Percentiles rank a stretch among this genome's conserved stretches.
Evolutionary conservation across 495 filamentous ascomycete species (phyloP).

Genomic region (Penicillium coprophilum): DNA sequence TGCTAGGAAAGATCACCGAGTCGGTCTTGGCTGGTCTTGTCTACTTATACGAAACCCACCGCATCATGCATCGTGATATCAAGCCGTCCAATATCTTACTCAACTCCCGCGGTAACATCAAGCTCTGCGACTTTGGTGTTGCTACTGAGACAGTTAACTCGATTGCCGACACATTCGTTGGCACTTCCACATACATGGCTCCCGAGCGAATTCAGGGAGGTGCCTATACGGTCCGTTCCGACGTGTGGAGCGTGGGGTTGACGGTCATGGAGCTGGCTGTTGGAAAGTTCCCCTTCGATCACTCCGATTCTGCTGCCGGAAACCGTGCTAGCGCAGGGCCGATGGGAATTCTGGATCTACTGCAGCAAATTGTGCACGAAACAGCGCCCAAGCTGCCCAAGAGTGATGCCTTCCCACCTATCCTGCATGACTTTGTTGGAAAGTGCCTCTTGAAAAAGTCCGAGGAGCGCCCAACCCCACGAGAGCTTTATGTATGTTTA

Average conservation of each 20-base stretch:
- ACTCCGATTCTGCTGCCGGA: slow-evolving; percentile 70
- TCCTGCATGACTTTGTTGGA: slow-evolving; percentile 93
- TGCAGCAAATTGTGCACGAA: slow-evolving; percentile 97
- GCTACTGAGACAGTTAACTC: slow-evolving; percentile 96
- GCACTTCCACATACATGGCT: slow-evolving; percentile 98
- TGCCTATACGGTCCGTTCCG: slow-evolving; percentile 95
- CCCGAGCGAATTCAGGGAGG: slow-evolving; percentile 96
- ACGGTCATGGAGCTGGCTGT: slow-evolving; percentile 96
- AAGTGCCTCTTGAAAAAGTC: slow-evolving; percentile 91
- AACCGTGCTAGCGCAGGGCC: slow-evolving; percentile 69
- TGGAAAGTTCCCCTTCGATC: slow-evolving; percentile 90
- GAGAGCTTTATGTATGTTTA: slow-evolving; percentile 64
- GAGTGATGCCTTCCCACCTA: slow-evolving; percentile 93
- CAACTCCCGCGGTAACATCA: slow-evolving; percentile 91
- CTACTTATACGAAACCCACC: slow-evolving; percentile 90
- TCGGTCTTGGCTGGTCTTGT: slow-evolving; percentile 91
- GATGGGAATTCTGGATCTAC: slow-evolving; percentile 90
- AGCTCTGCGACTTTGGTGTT: slow-evolving; percentile 97
- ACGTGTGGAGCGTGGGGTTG: slow-evolving; percentile 98
- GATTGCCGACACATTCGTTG: slow-evolving; percentile 95
- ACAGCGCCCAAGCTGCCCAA: slow-evolving; percentile 90
- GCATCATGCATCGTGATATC: slow-evolving; percentile 98
- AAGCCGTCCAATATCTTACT: slow-evolving; percentile 97
- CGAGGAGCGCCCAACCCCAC: slow-evolving; percentile 83
- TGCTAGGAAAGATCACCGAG: slow-evolving; percentile 98